Base-by-base conservation (phyloP, 805 yeast genomes). In the Pichia occidentalis region DNA sequence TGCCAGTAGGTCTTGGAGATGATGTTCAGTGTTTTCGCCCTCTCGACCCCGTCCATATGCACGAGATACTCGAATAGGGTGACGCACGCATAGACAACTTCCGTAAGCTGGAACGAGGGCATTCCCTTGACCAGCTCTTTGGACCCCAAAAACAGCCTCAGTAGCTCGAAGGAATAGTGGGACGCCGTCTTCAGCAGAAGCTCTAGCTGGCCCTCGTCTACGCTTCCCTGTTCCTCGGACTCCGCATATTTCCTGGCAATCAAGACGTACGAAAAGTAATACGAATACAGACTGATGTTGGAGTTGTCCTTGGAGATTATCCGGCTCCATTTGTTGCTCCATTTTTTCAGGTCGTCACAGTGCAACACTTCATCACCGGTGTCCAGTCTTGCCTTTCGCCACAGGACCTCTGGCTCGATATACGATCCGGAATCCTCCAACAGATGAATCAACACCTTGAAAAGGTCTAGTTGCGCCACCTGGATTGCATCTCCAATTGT, bases 1-100 rank as follows among this genome's bases (percentile, higher is more conserved):
- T 72, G 76, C 80, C 80, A 76, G 44, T 75, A 76, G 7, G 72
- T 67, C 38, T 64, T 63, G 0, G 79, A 67, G 30, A 77, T 72
- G 9, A 73, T 50, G 43, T 61, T 70, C 30, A 75, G 47, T 2
- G 72, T 52, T 40, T 56, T 61, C 17, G 63, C 64, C 37, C 63
- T 64, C 40, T 68, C 67, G n/a, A 60, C 52, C 6, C 53, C 50
- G 24, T 58, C 57, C 55, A 68, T 64, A 44, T 59, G 52, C 34
- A 59, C 60, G 13, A 73, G 52, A 43, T 61, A 67, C 33, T 73
- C 77, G 48, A 73, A 70, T 18, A 76, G 54, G 0, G 76, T 68
- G 26, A 74, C 49, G 48, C 77, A 72, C 0, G 78, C 68, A 51
- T 73, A 76, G 6, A 75, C 72, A 14, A 75, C 62, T 44, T 74